Evolutionary conservation across 192 early-diverging fungal species (phyloP).

Genomic region (Oehlia diaphana): DNA sequence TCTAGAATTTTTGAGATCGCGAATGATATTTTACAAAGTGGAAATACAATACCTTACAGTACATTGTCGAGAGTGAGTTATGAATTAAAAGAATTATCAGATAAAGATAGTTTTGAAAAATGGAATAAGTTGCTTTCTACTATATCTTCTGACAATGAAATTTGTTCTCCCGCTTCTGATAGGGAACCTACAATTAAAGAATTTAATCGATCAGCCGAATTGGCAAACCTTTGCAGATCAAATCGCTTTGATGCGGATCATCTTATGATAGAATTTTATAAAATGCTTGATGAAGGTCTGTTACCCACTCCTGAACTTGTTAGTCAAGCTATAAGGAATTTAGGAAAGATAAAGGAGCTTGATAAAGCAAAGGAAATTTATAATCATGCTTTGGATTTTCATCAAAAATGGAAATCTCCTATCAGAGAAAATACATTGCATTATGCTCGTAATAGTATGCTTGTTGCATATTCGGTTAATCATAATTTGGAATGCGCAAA

Average conservation of each 20-base stretch:
- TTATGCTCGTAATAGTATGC: slow-evolving; percentile 23
- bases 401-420: not conserved
- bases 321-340: slow-evolving; percentile 17
- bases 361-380: slow-evolving; percentile 18
- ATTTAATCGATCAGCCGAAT: slow-evolving; percentile 5
- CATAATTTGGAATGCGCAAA: slow-evolving; percentile 11
- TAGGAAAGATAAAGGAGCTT: slow-evolving; percentile 17
- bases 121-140: not conserved
- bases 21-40: not conserved
- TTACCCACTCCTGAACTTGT: slow-evolving; percentile 23
- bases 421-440: not conserved
- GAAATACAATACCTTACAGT: not conserved
- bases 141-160: not conserved
- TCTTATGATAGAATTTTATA: not conserved
- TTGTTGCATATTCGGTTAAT: slow-evolving; percentile 15
- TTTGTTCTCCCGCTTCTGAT: not conserved
- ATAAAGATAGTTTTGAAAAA: not conserved
- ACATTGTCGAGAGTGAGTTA: not conserved
- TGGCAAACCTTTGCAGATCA: not conserved
- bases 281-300: slow-evolving; percentile 9
- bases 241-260: not conserved
- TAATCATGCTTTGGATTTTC: not conserved
- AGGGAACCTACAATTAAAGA: slow-evolving; percentile 18
- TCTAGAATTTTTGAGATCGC: not conserved
- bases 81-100: not conserved